Conservation (phyloP, 148 eudicot species). For the Agrostemma githago region DNA sequence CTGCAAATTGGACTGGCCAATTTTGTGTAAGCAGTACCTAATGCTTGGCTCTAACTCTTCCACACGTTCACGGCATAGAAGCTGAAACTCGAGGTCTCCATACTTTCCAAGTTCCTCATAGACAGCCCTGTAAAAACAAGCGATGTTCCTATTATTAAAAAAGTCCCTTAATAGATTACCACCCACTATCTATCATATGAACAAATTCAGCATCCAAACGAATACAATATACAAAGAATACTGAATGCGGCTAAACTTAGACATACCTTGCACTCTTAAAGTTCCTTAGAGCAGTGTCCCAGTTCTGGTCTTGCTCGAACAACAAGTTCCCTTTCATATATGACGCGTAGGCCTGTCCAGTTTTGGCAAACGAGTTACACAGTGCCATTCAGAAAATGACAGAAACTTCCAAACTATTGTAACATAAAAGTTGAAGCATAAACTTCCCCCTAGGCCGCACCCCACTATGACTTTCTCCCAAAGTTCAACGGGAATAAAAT, state of each 20-base stretch:
- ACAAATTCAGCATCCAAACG: neutral
- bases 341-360: conserved; percentile 83
- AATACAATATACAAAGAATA: neutral
- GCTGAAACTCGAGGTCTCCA: conserved; percentile 86
- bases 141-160: neutral
- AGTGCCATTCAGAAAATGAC: conserved; percentile 3
- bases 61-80: conserved; percentile 87
- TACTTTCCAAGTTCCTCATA: conserved; percentile 98
- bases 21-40: conserved; percentile 84
- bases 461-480: neutral
- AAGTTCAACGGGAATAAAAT: no score
- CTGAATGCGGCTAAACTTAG: neutral
- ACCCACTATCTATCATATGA: neutral
- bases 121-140: conserved; percentile 60
- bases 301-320: conserved; percentile 88
- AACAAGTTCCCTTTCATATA: conserved; percentile 81
- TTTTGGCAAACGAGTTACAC: conserved; percentile 9
- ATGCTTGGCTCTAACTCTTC: conserved; percentile 95
- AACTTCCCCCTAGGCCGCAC: neutral
- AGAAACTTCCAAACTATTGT: conserved; percentile 5
- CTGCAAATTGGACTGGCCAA: conserved; percentile 81
- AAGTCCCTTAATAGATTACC: neutral
- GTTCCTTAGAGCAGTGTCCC: conserved; percentile 82
- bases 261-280: conserved; percentile 91
- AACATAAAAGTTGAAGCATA: neutral